Conservation (phyloP, 2,329 filamentous ascomycete genomes). For the Aspergillus phoenicis region DNA sequence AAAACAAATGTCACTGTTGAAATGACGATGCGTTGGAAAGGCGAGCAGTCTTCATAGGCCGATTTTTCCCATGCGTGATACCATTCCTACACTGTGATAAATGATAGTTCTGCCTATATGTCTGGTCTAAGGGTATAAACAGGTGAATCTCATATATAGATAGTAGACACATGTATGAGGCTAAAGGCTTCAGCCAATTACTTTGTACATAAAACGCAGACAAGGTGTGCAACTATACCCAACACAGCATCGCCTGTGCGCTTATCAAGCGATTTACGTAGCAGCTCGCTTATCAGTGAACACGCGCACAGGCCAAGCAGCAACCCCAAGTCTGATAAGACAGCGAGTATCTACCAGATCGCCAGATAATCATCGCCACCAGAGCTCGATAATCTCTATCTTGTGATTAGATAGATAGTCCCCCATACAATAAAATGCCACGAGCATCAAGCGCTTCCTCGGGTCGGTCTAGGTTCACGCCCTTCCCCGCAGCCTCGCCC, state of each 20-base stretch:
- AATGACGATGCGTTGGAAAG: too few relatives aligned
- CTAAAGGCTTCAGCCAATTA: too few relatives aligned
- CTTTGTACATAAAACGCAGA: too few relatives aligned
- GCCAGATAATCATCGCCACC: neutral
- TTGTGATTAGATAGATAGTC: neutral
- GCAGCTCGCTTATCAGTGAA: neutral
- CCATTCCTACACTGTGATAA: too few relatives aligned
- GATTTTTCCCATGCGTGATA: too few relatives aligned
- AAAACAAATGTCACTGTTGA: too few relatives aligned
- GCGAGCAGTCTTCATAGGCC: too few relatives aligned
- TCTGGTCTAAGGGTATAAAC: too few relatives aligned
- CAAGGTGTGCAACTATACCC: too few relatives aligned
- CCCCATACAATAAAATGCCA: neutral
- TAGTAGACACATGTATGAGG: too few relatives aligned
- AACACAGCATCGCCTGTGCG: neutral
- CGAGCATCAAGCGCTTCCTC: constrained; percentile 4
- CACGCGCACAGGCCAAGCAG: neutral
- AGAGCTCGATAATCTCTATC: neutral
- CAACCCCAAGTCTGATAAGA: constrained; percentile 1
- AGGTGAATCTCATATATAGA: too few relatives aligned
- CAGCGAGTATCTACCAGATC: neutral
- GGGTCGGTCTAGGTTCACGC: constrained; percentile 4
- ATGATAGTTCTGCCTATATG: too few relatives aligned
- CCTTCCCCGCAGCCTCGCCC: constrained; percentile 7
- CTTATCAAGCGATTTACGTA: constrained; percentile 6